phyloP scores from a whole-genome alignment of 495 filamentous ascomycete genomes.

The Terfezia boudieri region DNA sequence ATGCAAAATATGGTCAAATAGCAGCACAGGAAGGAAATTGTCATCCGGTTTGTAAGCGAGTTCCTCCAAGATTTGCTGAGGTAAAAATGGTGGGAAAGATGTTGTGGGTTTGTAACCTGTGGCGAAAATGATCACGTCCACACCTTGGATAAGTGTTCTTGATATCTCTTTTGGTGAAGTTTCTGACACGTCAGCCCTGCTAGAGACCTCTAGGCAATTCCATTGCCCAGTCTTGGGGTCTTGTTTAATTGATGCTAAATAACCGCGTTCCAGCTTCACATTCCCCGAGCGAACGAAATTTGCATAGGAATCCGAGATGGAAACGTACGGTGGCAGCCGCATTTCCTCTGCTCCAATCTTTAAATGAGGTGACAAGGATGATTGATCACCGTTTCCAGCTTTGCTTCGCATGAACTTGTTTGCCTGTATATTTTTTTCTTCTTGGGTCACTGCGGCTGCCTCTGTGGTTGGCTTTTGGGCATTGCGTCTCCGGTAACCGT shows the following conservation, averaged over 20 bases:
- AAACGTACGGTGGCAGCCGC: conserved; percentile 36
- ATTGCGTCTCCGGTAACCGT: conserved; percentile 14
- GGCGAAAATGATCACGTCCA: conserved; percentile 47
- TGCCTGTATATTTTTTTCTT: conserved; percentile 25
- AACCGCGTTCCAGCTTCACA: conserved; percentile 27
- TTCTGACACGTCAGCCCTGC: conserved; percentile 1
- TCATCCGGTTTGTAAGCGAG: conserved; percentile 34
- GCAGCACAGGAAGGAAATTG: conserved; percentile 40
- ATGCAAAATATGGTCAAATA: conserved; percentile 43
- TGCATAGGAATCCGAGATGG: conserved; percentile 45
- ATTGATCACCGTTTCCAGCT: conserved; percentile 42
- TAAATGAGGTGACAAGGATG: conserved; percentile 26
- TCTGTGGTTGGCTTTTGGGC: conserved; percentile 24
- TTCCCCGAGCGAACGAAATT: conserved; percentile 45
- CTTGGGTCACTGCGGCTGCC: conserved; percentile 32
- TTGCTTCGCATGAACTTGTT: conserved; percentile 27
- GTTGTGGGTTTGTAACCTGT: conserved; percentile 49
- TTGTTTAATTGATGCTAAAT: conserved; percentile 12
- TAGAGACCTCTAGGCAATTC: too few relatives aligned
- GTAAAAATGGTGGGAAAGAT: conserved; percentile 36
- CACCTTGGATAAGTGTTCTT: conserved; percentile 16
- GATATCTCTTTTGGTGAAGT: background rate
- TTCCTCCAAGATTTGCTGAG: conserved; percentile 28
- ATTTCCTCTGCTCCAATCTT: conserved; percentile 18
- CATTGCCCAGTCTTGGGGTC: background rate